phyloP scores from a whole-genome alignment of 2,329 filamentous ascomycete species.

The Aspergillus fischeri region DNA sequence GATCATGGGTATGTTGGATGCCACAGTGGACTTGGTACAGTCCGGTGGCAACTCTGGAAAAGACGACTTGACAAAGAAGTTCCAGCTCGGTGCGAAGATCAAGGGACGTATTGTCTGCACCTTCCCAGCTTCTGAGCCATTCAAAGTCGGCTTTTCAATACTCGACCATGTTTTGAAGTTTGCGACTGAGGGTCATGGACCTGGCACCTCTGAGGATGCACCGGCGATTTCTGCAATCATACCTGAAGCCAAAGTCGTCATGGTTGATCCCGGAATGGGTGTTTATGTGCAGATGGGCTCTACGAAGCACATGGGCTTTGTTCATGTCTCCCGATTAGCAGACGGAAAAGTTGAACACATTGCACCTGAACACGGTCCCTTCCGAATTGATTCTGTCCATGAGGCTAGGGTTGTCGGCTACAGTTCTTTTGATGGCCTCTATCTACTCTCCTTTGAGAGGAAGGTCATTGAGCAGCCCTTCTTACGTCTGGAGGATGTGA shows the following conservation, averaged over 20 bases:
- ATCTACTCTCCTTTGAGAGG: slow-evolving; percentile 78
- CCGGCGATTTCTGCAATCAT: slow-evolving; percentile 62
- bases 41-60: slow-evolving; percentile 70
- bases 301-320: slow-evolving; percentile 70
- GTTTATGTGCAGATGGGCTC: slow-evolving; percentile 72
- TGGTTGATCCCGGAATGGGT: slow-evolving; percentile 75
- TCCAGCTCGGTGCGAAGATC: slow-evolving; percentile 77
- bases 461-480: slow-evolving; percentile 81
- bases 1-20: slow-evolving; percentile 85
- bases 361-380: slow-evolving; percentile 71
- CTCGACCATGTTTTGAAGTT: slow-evolving; percentile 78
- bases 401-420: slow-evolving; percentile 79
- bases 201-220: slow-evolving; percentile 44
- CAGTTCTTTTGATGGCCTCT: slow-evolving; percentile 80
- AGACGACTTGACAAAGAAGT: slow-evolving; percentile 68
- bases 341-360: slow-evolving; percentile 85
- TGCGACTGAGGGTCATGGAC: slow-evolving; percentile 25
- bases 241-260: slow-evolving; percentile 71
- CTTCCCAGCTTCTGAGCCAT: slow-evolving; percentile 71
- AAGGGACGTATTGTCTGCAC: slow-evolving; percentile 85
- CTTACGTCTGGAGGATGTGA: slow-evolving; percentile 85
- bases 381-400: slow-evolving; percentile 73
- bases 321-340: slow-evolving; percentile 88
- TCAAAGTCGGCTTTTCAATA: slow-evolving; percentile 82
- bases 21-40: slow-evolving; percentile 85